Conservation (phyloP, 805 yeast species). For the Pichia gijzeniarum region DNA sequence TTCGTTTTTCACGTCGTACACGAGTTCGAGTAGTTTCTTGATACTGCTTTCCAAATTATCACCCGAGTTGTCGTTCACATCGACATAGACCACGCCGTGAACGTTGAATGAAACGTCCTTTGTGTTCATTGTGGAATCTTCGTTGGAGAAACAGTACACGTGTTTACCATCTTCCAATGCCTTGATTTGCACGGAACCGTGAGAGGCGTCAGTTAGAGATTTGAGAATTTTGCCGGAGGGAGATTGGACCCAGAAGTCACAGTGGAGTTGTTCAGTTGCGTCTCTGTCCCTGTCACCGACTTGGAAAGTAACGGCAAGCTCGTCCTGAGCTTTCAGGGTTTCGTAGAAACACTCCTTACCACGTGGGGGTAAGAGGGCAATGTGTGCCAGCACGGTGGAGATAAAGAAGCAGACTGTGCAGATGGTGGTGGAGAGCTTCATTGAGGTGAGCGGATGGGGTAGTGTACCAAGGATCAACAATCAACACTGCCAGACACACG, state of each 20-base stretch:
- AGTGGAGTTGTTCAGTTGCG: conserved; percentile 55
- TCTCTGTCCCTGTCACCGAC: conserved; percentile 83
- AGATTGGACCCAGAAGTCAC: conserved; percentile 52
- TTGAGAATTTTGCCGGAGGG: conserved; percentile 45
- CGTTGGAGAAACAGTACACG: conserved; percentile 89
- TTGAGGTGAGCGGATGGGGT: background rate
- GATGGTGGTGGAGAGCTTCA: background rate
- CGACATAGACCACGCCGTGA: conserved; percentile 86
- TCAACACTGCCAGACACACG: background rate
- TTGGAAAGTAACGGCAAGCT: conserved; percentile 82
- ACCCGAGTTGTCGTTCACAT: conserved; percentile 55
- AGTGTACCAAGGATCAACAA: background rate
- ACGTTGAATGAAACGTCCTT: conserved; percentile 94
- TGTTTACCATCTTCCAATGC: conserved; percentile 69
- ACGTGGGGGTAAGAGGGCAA: conserved; percentile 72
- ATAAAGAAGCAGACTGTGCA: conserved; percentile 6
- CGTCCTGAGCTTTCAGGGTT: conserved; percentile 73
- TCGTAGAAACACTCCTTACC: conserved; percentile 90
- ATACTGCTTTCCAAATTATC: conserved; percentile 83
- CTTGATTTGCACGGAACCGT: conserved; percentile 69
- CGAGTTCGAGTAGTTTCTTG: conserved; percentile 62
- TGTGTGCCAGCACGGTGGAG: conserved; percentile 37
- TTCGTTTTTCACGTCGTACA: conserved; percentile 86
- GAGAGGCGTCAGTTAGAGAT: conserved; percentile 53
- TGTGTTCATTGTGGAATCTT: conserved; percentile 60